Conservation (phyloP, 169 alveolate species). For the Theileria orientalis region DNA sequence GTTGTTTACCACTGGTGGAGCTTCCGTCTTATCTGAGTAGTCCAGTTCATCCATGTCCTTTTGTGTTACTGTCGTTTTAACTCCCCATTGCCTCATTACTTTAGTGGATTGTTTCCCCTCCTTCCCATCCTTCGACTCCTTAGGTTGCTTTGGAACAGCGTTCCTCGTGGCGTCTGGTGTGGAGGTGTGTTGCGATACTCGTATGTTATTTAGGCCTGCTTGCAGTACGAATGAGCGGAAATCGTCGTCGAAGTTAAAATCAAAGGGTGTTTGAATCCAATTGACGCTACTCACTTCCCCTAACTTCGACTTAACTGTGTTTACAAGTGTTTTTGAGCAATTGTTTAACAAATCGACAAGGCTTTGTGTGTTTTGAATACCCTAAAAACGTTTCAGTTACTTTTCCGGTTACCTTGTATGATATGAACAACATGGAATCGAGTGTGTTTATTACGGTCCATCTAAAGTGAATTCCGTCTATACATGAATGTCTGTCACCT, state of each 20-base stretch:
- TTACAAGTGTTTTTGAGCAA: conserved; percentile 18
- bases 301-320: conserved; percentile 10
- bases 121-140: background rate
- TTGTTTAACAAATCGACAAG: conserved; percentile 25
- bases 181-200: background rate
- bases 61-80: conserved; percentile 27
- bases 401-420: conserved; percentile 39
- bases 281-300: background rate
- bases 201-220: conserved; percentile 3
- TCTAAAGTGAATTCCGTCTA: conserved; percentile 49
- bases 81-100: conserved; percentile 53
- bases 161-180: background rate
- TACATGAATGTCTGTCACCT: conserved; percentile 32
- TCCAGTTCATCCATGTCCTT: conserved; percentile 62
- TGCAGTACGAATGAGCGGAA: conserved; percentile 18
- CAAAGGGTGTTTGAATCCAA: conserved; percentile 26
- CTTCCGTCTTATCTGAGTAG: conserved; percentile 38
- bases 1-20: background rate
- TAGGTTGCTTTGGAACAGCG: conserved; percentile 10
- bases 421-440: conserved; percentile 37
- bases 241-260: conserved; percentile 47
- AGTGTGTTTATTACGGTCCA: conserved; percentile 58
- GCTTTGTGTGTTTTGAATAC: conserved; percentile 47
- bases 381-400: conserved; percentile 5
- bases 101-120: background rate